Conservation (phyloP, 306 rosid genomes). For the Begonia masoniana region DNA sequence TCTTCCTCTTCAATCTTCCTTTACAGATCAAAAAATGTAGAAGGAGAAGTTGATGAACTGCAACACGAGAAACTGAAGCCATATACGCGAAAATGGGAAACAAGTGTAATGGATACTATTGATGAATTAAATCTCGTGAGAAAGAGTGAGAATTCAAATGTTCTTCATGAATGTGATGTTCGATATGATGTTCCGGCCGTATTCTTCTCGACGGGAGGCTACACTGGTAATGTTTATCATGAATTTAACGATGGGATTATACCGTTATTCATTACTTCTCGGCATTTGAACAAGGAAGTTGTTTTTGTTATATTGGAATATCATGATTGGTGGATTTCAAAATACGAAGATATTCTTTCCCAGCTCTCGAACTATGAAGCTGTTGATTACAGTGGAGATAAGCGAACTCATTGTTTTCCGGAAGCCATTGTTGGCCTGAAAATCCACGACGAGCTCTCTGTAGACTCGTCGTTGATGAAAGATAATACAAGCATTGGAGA, state of each 20-base stretch:
- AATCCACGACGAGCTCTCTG: conserved; percentile 69
- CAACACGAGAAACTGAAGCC: conserved; percentile 66
- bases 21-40: conserved; percentile 29
- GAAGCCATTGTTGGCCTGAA: conserved; percentile 72
- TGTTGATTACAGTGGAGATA: conserved; percentile 44
- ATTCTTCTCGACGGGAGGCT: conserved; percentile 94
- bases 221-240: conserved; percentile 86
- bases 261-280: conserved; percentile 73
- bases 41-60: conserved; percentile 12
- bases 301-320: conserved; percentile 81
- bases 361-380: conserved; percentile 54
- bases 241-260: conserved; percentile 95
- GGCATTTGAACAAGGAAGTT: conserved; percentile 65
- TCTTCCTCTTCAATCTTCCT: conserved; percentile 62
- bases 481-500: conserved; percentile 47
- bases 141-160: conserved; percentile 23
- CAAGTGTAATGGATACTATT: conserved; percentile 56
- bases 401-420: conserved; percentile 70
- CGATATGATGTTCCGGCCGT: conserved; percentile 73
- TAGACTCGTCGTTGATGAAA: conserved; percentile 54
- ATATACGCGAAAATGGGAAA: conserved; percentile 91
- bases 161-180: conserved; percentile 42
- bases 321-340: conserved; percentile 80
- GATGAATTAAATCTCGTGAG: conserved; percentile 56
- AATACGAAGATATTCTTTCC: conserved; percentile 70